phyloP scores from a whole-genome alignment of 305 asterid species.

The Fraxinus floribunda region DNA sequence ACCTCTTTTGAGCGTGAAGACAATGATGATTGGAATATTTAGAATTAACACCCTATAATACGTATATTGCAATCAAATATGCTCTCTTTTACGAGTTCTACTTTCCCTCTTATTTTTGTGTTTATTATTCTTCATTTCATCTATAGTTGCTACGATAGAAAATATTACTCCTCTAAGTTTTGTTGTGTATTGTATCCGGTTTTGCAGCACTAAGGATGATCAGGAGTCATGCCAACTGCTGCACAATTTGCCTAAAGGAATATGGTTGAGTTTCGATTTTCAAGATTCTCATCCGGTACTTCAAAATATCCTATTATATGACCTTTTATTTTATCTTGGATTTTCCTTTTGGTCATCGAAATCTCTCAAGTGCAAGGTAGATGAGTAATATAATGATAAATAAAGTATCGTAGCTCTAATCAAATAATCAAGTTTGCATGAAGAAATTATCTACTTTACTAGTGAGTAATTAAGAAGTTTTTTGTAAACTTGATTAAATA shows the following conservation, averaged over 20 bases:
- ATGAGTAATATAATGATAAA: too few relatives aligned
- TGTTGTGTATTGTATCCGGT: not conserved
- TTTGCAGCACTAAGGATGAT: conserved; percentile 56
- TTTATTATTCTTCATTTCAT: not conserved
- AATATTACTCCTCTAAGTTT: conserved; percentile 3
- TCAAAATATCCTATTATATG: not conserved
- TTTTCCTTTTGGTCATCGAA: not conserved
- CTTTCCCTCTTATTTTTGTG: not conserved
- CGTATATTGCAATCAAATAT: not conserved
- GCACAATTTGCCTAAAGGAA: conserved; percentile 75
- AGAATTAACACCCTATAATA: not conserved
- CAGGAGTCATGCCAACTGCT: conserved; percentile 46
- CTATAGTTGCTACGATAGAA: not conserved
- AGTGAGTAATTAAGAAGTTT: too few relatives aligned
- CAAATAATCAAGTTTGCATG: too few relatives aligned
- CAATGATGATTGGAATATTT: not conserved
- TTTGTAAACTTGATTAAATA: too few relatives aligned
- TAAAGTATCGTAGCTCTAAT: too few relatives aligned
- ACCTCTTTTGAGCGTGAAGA: conserved; percentile 4
- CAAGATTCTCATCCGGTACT: conserved; percentile 86
- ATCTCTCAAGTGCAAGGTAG: too few relatives aligned
- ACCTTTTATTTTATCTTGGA: not conserved
- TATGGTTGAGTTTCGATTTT: conserved; percentile 82
- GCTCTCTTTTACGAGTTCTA: not conserved
- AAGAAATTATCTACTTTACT: too few relatives aligned